Base-by-base conservation (phyloP, 371 early-diverging fungal species). In the Syncephalastrum racemosum region DNA sequence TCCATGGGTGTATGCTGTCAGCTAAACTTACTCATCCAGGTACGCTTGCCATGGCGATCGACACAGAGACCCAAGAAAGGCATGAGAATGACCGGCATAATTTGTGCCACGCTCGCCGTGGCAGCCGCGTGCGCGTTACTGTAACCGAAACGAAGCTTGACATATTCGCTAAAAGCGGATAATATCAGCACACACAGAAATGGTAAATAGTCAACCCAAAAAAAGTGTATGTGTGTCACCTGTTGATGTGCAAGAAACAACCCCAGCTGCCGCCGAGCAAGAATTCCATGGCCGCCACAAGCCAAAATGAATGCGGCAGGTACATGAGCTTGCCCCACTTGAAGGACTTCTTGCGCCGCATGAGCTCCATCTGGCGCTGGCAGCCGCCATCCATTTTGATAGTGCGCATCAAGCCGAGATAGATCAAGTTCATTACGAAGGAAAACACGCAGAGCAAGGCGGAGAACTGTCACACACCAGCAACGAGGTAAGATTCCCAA, bases 181-280 rank as follows among this genome's bases (percentile, higher is more conserved):
- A 50, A 48, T 15, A n/a, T 45, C 48, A 57, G 39, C 36, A 31
- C 6, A 31, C 36, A 31, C 15, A 51, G 36, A 6, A 12, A 43
- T 20, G 42, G 18, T 39, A 40, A 48, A 43, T n/a, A n/a, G n/a
- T n/a, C n/a, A n/a, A n/a, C n/a, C n/a, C 36, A n/a, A 56, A 42
- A 53, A 19, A 18, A 23, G 13, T 12, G 13, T 16, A 10, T 31
- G 15, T 20, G 23, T 25, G 48, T 53, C 64, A 79, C 79, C 78
- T 79, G 54, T 86, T 84, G 54, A 90, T 86, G 58, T 88, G 88
- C 40, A 89, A 60, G 60, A 89, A 90, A 59, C 82, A 83, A 52
- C 83, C 89, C 89, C 90, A 90, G 6, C 72, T 77, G 50, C 85
- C 83, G n/a, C 89, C 88, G 14, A 90, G 62, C 3, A 80, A 64